Evolutionary conservation across 257 asterid species (phyloP).

Genomic region (Thymus mandschuricus): DNA sequence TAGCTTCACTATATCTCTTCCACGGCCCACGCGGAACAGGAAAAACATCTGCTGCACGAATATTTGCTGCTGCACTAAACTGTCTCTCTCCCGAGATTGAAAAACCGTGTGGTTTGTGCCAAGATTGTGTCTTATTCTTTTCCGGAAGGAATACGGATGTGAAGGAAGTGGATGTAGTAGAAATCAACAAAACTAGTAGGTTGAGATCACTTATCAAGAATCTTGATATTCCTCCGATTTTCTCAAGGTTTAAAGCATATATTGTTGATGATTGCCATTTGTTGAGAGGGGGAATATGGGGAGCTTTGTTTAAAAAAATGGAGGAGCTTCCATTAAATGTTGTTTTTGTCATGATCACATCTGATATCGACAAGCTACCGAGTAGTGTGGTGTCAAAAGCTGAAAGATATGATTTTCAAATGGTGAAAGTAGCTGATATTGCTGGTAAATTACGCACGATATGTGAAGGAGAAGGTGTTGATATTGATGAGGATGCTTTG

Average conservation of each 20-base stretch:
- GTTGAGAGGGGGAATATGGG: conserved; percentile 74
- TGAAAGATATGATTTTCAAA: conserved; percentile 59
- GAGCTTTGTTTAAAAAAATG: conserved; percentile 47
- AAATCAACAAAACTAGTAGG: conserved; percentile 53
- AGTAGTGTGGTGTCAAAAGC: conserved; percentile 56
- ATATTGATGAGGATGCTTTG: conserved; percentile 70
- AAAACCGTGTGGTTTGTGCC: conserved; percentile 81
- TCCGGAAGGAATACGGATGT: conserved; percentile 71
- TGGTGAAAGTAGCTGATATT: conserved; percentile 64
- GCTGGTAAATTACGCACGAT: conserved; percentile 44
- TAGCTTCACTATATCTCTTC: conserved; percentile 66
- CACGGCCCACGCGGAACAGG: conserved; percentile 97
- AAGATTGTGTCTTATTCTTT: conserved; percentile 68
- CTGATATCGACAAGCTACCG: conserved; percentile 73
- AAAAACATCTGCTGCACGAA: conserved; percentile 78
- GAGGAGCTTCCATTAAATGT: conserved; percentile 56
- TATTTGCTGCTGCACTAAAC: conserved; percentile 90
- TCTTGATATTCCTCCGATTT: conserved; percentile 49
- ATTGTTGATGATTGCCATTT: conserved; percentile 88
- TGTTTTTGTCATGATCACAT: conserved; percentile 74
- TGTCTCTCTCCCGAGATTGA: conserved; percentile 58
- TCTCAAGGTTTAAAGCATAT: conserved; percentile 70
- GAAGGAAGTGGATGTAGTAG: conserved; percentile 66
- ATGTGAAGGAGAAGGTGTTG: conserved; percentile 69
- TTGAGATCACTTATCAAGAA: conserved; percentile 53